Conservation (phyloP, 495 filamentous ascomycete genomes). For the Neurospora sp. region DNA sequence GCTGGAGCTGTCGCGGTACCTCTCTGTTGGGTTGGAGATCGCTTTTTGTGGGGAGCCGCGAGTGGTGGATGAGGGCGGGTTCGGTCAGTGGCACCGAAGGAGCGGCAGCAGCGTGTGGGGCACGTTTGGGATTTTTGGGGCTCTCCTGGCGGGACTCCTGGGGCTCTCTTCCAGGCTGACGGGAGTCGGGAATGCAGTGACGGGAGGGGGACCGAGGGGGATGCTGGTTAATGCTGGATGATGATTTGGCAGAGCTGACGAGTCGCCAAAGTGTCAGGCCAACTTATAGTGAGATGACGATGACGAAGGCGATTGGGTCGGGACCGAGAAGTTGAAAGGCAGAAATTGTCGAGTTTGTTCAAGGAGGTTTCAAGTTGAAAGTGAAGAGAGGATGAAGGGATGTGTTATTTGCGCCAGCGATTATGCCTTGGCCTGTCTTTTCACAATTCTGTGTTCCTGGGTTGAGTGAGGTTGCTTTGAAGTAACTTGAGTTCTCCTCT, state of each 20-base stretch:
- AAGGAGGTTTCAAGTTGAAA: not conserved
- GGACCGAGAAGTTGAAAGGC: not conserved
- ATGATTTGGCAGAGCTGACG: not conserved
- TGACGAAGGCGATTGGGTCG: not conserved
- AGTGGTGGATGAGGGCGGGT: not conserved
- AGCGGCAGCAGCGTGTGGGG: not conserved
- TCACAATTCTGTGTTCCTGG: too few relatives aligned
- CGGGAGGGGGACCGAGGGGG: not conserved
- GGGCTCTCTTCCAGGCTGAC: not conserved
- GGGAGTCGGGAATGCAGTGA: not conserved
- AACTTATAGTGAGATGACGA: not conserved
- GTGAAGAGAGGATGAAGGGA: not conserved
- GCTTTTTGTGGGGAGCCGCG: not conserved
- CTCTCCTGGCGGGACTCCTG: too few relatives aligned
- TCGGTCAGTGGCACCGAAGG: not conserved
- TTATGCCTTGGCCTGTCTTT: not conserved
- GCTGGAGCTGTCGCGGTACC: not conserved
- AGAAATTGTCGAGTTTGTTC: not conserved
- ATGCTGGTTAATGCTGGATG: not conserved
- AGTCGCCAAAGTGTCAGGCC: too few relatives aligned
- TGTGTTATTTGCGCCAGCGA: not conserved
- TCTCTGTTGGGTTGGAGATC: not conserved
- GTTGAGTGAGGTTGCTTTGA: not conserved
- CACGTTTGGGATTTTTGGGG: not conserved
- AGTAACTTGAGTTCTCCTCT: not conserved